Evolutionary conservation across 192 early-diverging fungal species (phyloP), one percentile per base, ranked within the genome.

Genomic region (Entomortierella beljakovae): DNA sequence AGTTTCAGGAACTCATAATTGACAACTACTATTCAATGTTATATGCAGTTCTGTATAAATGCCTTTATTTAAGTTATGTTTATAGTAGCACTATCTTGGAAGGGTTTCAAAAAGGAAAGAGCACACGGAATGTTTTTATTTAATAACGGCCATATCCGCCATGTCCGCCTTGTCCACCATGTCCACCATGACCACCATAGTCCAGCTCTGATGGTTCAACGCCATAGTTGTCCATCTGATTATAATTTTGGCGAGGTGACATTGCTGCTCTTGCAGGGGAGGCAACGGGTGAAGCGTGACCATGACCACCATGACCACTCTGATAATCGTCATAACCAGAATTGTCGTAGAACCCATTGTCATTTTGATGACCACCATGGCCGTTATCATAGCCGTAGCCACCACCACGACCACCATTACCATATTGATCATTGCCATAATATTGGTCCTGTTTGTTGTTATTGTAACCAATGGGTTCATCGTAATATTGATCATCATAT

Each of bases 171-270:
- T 40, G 35, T 28, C 59, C 58, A 50, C 60, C 70, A 63, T 64
- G 46, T 57, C 54, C 40, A 29, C 67, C 66, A 46, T 63, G 34
- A 0, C 64, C 71, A 42, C 74, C 74, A 70, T 51, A 79, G 67
- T 64, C 74, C 65, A 77, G 40, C 49, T 77, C 73, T 54, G 73
- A 63, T 29, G 73, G 73, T 48, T 77, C 73, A 3, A 48, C 57
- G 0, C 56, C 74, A 35, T 70, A 69, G 31, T 63, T 40, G 48
- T 74, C 62, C 67, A 60, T 60, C 10, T 40, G 13, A 38, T 69
- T 59, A n/a, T 53, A 56, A 25, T 66, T 60, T 42, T 63, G 61
- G 31, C 66, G 74, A 0, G 74, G 61, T 1, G 74, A 79, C 18
- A 35, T 34, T 5, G 50, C 37, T n/a, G 61, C 74, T 4, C 46